phyloP scores from a whole-genome alignment of 2,329 filamentous ascomycete species.

The Botrytis hyacinthi region DNA sequence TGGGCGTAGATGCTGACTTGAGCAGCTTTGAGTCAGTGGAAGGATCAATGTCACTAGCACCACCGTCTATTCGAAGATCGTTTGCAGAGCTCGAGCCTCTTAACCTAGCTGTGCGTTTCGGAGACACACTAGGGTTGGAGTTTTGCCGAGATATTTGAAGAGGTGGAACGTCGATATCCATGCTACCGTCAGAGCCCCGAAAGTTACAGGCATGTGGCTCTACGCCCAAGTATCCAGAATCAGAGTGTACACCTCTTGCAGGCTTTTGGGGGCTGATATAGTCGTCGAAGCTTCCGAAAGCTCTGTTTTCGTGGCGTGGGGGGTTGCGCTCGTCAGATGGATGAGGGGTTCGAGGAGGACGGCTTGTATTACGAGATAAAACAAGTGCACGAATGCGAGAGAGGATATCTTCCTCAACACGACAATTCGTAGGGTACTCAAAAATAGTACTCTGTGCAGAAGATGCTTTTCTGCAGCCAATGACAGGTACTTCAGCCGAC shows the following conservation, averaged over 20 bases:
- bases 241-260: slow-evolving; percentile 26
- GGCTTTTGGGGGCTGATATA: background rate
- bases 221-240: slow-evolving; percentile 25
- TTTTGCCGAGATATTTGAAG: slow-evolving; percentile 12
- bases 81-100: slow-evolving; percentile 26
- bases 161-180: slow-evolving; percentile 18
- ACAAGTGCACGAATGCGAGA: slow-evolving; percentile 35
- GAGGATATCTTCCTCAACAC: slow-evolving; percentile 35
- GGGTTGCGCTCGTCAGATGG: slow-evolving; percentile 30
- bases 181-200: slow-evolving; percentile 16
- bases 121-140: slow-evolving; percentile 6
- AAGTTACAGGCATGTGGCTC: slow-evolving; percentile 13
- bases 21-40: slow-evolving; percentile 3
- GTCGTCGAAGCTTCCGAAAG: slow-evolving; percentile 29
- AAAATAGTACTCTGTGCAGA: slow-evolving; percentile 29
- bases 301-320: slow-evolving; percentile 16
- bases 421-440: slow-evolving; percentile 29
- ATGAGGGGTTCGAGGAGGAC: slow-evolving; percentile 33
- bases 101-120: slow-evolving; percentile 10
- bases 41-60: slow-evolving; percentile 8
- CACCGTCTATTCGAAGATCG: slow-evolving; percentile 20
- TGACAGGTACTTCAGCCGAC: slow-evolving; percentile 23
- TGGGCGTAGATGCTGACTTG: slow-evolving; percentile 3
- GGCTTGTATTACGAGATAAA: slow-evolving; percentile 30
- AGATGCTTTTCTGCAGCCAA: slow-evolving; percentile 27